These are phyloP conservation scores for Saturnispora ahearnii DNA, from an alignment of 805 yeast species.

Conservation along the genomic window DNA sequence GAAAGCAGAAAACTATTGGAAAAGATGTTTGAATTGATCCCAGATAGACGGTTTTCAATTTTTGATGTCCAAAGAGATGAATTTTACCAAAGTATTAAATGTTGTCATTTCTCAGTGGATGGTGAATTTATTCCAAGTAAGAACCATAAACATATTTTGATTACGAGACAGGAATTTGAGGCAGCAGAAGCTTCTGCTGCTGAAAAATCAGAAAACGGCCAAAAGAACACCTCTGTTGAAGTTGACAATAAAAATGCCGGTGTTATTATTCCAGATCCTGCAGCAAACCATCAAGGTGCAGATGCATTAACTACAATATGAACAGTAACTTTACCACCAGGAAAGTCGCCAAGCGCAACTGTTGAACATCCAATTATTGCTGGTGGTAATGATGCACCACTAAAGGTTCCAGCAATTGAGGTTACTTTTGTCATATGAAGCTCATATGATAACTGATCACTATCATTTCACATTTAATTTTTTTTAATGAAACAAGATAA, in stretches of 20 bases:
- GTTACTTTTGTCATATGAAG: neutral
- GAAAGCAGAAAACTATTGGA: conserved; percentile 53
- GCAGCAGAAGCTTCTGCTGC: conserved; percentile 24
- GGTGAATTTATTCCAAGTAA: conserved; percentile 21
- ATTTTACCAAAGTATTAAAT: conserved; percentile 50
- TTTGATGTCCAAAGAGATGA: conserved; percentile 45
- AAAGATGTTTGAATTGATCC: conserved; percentile 56
- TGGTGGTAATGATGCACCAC: neutral
- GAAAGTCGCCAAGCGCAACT: neutral
- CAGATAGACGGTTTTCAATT: conserved; percentile 49
- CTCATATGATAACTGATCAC: no score
- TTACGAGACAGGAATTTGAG: conserved; percentile 55
- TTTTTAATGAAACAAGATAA: neutral
- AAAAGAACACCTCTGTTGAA: conserved; percentile 20
- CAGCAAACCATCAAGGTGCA: neutral
- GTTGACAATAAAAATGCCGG: conserved; percentile 15
- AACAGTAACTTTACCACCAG: neutral
- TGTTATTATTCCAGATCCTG: neutral
- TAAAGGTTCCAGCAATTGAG: neutral
- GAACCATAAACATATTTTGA: conserved; percentile 56
- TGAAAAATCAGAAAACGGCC: neutral
- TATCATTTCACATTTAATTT: neutral
- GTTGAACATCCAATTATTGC: neutral
- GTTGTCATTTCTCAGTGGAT: conserved; percentile 35
- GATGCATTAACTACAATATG: neutral